Conservation (phyloP, 768 basidiomycete genomes). For the Rubroboletus satanas region DNA sequence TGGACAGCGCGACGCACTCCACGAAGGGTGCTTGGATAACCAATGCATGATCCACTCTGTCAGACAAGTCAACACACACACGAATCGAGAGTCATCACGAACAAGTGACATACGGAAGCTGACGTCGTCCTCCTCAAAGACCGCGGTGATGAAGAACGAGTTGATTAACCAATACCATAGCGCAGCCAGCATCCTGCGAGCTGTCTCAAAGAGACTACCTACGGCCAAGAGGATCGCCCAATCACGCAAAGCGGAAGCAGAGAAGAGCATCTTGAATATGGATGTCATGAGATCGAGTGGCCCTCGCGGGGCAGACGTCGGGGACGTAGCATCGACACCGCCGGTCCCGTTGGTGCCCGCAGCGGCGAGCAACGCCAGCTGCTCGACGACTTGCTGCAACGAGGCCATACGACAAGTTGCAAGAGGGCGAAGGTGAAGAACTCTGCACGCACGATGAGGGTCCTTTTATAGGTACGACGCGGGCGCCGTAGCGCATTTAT, state of each 20-base stretch:
- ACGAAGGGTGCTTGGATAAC: conserved; percentile 60
- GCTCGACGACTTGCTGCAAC: conserved; percentile 30
- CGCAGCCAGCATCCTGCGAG: conserved; percentile 43
- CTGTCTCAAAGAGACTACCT: conserved; percentile 58
- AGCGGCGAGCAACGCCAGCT: conserved; percentile 24
- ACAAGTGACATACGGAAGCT: conserved; percentile 45
- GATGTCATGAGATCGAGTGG: conserved; percentile 32
- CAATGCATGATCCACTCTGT: conserved; percentile 71
- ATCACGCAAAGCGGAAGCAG: conserved; percentile 53
- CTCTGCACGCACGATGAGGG: neutral
- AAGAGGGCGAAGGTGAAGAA: neutral
- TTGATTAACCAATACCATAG: conserved; percentile 43
- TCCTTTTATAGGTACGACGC: conserved; percentile 12
- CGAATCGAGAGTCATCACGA: neutral
- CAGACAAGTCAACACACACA: conserved; percentile 1
- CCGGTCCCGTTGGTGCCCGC: conserved; percentile 7
- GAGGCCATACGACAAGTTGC: conserved; percentile 19
- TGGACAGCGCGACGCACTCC: conserved; percentile 39
- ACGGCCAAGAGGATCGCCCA: conserved; percentile 62
- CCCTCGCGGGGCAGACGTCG: conserved; percentile 10
- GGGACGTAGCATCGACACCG: conserved; percentile 13
- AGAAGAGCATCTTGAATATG: conserved; percentile 44
- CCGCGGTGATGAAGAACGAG: conserved; percentile 60
- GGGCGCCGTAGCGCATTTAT: neutral
- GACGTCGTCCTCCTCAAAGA: conserved; percentile 55